Conservation (phyloP, 2,329 filamentous ascomycete species). For the Escovopsis weberi region DNA sequence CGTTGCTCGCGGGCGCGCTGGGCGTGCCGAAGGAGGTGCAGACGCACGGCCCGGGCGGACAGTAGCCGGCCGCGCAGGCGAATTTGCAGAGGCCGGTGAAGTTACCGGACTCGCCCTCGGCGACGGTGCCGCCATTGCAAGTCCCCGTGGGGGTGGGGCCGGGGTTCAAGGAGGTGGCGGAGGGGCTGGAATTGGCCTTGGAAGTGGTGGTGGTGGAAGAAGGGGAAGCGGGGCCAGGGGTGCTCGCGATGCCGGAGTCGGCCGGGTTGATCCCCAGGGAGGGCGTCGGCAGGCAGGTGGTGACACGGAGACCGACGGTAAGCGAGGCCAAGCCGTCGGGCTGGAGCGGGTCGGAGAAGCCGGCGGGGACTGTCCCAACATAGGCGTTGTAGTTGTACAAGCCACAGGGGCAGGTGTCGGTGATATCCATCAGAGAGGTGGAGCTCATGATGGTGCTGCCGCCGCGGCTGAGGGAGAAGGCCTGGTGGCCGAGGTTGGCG, state of each 20-base stretch:
- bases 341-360: conserved; percentile 6
- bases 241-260: not conserved
- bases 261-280: conserved; percentile 16
- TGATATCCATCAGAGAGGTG: conserved; percentile 34
- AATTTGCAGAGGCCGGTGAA: conserved; percentile 22
- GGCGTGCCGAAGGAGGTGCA: conserved; percentile 18
- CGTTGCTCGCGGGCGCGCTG: conserved; percentile 12
- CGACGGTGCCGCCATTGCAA: conserved; percentile 15
- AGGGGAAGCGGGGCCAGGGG: conserved; percentile 4
- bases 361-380: conserved; percentile 31
- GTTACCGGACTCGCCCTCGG: conserved; percentile 16
- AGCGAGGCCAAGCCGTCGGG: conserved; percentile 3
- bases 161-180: conserved; percentile 12
- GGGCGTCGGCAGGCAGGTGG: conserved; percentile 11
- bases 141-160: conserved; percentile 21
- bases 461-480: conserved; percentile 29
- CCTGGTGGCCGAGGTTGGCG: conserved; percentile 26
- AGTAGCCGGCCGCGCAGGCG: conserved; percentile 17
- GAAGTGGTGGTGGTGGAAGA: conserved; percentile 6
- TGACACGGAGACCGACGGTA: conserved; percentile 5
- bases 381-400: conserved; percentile 44
- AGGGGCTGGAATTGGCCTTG: conserved; percentile 16
- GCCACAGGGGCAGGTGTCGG: conserved; percentile 32
- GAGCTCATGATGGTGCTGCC: conserved; percentile 27
- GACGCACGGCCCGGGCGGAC: conserved; percentile 19